phyloP scores from a whole-genome alignment of 495 filamentous ascomycete genomes.

The Tuber calosporum region DNA sequence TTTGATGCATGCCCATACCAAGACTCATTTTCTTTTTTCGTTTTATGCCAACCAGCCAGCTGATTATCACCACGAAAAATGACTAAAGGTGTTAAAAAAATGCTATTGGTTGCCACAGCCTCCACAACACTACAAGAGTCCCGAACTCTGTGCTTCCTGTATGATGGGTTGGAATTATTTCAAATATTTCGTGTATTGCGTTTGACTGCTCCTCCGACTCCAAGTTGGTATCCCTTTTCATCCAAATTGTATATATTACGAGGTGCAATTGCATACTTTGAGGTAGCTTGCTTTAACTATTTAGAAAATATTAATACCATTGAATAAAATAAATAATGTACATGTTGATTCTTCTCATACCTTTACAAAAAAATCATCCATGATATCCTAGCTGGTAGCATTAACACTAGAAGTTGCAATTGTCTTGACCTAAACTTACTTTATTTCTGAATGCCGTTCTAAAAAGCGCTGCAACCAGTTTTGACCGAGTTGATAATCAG shows the following conservation, averaged over 20 bases:
- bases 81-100: conserved; percentile 4
- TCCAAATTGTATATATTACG: background rate
- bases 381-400: conserved; percentile 11
- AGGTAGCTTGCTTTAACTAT: conserved; percentile 1
- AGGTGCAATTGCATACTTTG: background rate
- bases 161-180: too few relatives aligned
- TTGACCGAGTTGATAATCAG: background rate
- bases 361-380: conserved; percentile 13
- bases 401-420: conserved; percentile 5
- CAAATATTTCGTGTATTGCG: background rate
- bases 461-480: conserved; percentile 8
- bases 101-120: background rate
- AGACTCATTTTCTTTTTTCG: conserved; percentile 1
- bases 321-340: background rate
- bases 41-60: conserved; percentile 8
- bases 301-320: background rate
- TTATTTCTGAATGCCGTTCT: background rate
- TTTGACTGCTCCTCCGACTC: background rate
- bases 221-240: background rate
- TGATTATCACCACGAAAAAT: conserved; percentile 13
- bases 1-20: conserved; percentile 12
- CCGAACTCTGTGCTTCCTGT: background rate
- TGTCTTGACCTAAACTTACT: background rate
- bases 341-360: background rate
- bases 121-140: conserved; percentile 15